Base-by-base conservation (phyloP, 202 grass and related monocot genomes). In the Carex arenaria region DNA sequence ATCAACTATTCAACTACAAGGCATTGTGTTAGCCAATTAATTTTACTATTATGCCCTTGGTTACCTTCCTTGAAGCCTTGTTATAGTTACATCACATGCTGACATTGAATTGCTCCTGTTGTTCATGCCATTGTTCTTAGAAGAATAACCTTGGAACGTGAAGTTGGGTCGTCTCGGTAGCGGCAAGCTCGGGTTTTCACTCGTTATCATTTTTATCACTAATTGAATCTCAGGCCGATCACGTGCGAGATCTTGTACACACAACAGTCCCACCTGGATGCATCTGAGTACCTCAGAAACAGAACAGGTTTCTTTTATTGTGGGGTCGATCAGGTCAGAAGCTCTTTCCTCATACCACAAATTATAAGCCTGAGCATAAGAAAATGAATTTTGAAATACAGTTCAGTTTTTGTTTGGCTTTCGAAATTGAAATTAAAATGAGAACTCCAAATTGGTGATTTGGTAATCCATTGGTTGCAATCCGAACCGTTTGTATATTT, bases 291-390 rank as follows among this genome's bases (percentile, higher is more conserved):
- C 92, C 56, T 87, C 88, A 42, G 85, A 64, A n/a, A 87, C 10
- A 0, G 82, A 84, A 67, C 88, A 91, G 0, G 88, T 43, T 23
- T 86, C 14, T 78, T 80, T 63, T 82, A 94, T 91, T 57, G 69
- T 55, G 8, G 94, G 87, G 73, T 97, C 94, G 1, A 94, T 92
- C 70, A 97, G 57, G 23, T 97, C 84, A 8, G 26, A 49, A 6
- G 78, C 70, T 87, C 51, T 94, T 67, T 89, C 94, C 79, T 94
- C 92, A 7, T 90, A 88, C 94, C 92, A 97, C 49, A 84, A 80
- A 57, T 85, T 88, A 85, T 89, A 97, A 18, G 87, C 92, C 92
- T 94, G 86, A 69, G 15, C 5, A 31, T 30, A 82, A 14, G 55
- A 72, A 69, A 72, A 26, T 20, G 19, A 31, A 59, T 40, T 42